A percentile compares a stretch with the other conserved stretches of the same genome.
Conservation (phyloP, 2,329 filamentous ascomycete species). For the Fusarium compactum region DNA sequence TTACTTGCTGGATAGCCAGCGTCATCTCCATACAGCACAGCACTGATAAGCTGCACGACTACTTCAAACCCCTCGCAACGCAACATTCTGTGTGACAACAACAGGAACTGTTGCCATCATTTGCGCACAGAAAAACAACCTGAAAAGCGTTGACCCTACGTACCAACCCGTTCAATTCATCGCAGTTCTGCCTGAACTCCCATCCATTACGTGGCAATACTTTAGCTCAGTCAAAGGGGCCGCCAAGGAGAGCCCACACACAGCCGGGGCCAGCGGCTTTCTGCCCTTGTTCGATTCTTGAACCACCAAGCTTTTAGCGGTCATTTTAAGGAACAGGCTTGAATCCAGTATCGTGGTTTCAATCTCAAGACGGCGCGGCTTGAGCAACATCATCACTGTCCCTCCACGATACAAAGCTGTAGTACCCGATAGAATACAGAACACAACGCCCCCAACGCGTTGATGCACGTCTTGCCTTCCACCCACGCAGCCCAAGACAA, state of each 20-base stretch:
- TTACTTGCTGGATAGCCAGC: slow-evolving; percentile 33
- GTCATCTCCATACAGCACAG: slow-evolving; percentile 42
- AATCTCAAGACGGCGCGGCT: slow-evolving; percentile 10
- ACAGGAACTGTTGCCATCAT: slow-evolving; percentile 17
- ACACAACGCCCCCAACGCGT: slow-evolving; percentile 8
- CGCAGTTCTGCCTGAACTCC: slow-evolving; percentile 37
- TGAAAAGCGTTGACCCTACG: slow-evolving; percentile 22
- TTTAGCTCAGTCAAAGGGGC: slow-evolving; percentile 47
- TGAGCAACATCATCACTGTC: slow-evolving; percentile 1
- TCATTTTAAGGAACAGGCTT: slow-evolving; percentile 1
- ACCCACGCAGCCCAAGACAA: slow-evolving; percentile 34
- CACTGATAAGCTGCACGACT: slow-evolving; percentile 28
- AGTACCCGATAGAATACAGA: not conserved
- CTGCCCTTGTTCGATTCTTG: slow-evolving; percentile 37
- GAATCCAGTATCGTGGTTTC: slow-evolving; percentile 15
- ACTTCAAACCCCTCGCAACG: slow-evolving; percentile 27
- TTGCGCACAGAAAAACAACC: slow-evolving; percentile 2
- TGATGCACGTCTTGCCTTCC: slow-evolving; percentile 24
- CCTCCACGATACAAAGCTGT: not conserved
- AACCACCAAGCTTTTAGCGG: slow-evolving; percentile 16
- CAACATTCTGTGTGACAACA: slow-evolving; percentile 18
- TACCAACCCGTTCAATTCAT: slow-evolving; percentile 5
- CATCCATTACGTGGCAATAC: slow-evolving; percentile 48
- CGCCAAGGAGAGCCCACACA: slow-evolving; percentile 44
- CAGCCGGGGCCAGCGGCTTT: slow-evolving; percentile 39